Evolutionary conservation across 1,284 basidiomycete species (phyloP).

Genomic region (Boletus hoseneyae): DNA sequence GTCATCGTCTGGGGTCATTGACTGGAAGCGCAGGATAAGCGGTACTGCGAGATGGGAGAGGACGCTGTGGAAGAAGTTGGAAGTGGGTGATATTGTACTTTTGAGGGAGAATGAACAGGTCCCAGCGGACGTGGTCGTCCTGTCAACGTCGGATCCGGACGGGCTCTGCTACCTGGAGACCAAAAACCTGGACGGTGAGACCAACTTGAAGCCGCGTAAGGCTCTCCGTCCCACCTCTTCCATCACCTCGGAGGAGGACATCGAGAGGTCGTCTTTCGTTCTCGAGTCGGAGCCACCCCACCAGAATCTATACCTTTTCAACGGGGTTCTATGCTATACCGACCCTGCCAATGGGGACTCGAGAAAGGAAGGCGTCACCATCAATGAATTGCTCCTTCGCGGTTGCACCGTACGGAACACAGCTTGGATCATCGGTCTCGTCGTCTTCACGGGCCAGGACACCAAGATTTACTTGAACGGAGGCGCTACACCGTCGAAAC

Average conservation of each 20-base stretch:
- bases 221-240: slow-evolving; percentile 74
- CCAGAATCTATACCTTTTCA: slow-evolving; percentile 90
- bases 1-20: slow-evolving; percentile 66
- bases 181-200: slow-evolving; percentile 96
- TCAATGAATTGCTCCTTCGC: slow-evolving; percentile 91
- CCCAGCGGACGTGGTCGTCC: slow-evolving; percentile 90
- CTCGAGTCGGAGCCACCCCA: slow-evolving; percentile 94
- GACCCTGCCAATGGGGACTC: slow-evolving; percentile 48
- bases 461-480: slow-evolving; percentile 99
- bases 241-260: slow-evolving; percentile 86
- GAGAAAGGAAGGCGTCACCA: slow-evolving; percentile 70
- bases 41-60: slow-evolving; percentile 90
- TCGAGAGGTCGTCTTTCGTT: slow-evolving; percentile 83
- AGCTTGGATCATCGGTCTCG: slow-evolving; percentile 90
- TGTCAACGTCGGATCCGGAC: slow-evolving; percentile 84
- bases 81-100: slow-evolving; percentile 94
- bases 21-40: slow-evolving; percentile 65
- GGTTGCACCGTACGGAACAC: slow-evolving; percentile 95
- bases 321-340: slow-evolving; percentile 78
- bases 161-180: slow-evolving; percentile 89
- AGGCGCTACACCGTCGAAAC: slow-evolving; percentile 88
- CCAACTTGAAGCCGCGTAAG: slow-evolving; percentile 88
- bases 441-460: slow-evolving; percentile 92
- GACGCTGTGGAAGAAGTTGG: slow-evolving; percentile 98
- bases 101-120: slow-evolving; percentile 93